These are phyloP conservation scores for Pholiota molesta DNA, from an alignment of 768 basidiomycete genomes.

Conservation along the genomic window DNA sequence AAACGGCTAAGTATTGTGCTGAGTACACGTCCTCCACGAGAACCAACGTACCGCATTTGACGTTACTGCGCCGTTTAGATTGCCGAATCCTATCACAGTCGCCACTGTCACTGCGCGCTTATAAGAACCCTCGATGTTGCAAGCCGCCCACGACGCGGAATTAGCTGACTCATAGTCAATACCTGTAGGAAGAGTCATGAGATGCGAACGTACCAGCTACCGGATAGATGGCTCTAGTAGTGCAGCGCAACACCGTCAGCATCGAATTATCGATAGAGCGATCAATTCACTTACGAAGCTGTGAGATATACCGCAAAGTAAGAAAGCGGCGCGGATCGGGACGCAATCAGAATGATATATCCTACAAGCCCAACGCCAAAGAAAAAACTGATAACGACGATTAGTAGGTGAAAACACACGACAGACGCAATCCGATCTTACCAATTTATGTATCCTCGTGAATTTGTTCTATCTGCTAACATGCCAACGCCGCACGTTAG, in stretches of 20 bases:
- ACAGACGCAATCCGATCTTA: constrained; percentile 30
- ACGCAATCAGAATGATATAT: constrained; percentile 69
- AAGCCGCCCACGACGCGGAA: constrained; percentile 63
- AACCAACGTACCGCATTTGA: constrained; percentile 58
- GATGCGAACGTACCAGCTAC: constrained; percentile 1
- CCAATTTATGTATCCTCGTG: constrained; percentile 63
- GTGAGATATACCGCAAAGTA: constrained; percentile 77
- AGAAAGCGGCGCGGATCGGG: constrained; percentile 59
- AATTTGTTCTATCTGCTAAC: constrained; percentile 62
- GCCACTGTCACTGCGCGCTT: constrained; percentile 72
- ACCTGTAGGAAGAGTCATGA: background rate
- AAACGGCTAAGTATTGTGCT: constrained; percentile 43
- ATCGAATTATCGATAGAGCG: background rate
- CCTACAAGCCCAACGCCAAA: constrained; percentile 46
- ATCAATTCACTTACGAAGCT: constrained; percentile 56
- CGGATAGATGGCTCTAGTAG: constrained; percentile 48
- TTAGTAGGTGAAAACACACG: background rate
- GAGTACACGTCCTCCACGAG: background rate
- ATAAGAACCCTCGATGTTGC: constrained; percentile 75
- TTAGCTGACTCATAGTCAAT: constrained; percentile 14
- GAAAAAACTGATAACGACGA: constrained; percentile 19
- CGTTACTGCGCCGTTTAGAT: constrained; percentile 69
- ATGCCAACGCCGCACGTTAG: constrained; percentile 65
- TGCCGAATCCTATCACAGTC: constrained; percentile 70
- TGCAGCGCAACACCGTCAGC: background rate